phyloP scores from a whole-genome alignment of 75 land plant genomes.

The Sequoia sempervirens region DNA sequence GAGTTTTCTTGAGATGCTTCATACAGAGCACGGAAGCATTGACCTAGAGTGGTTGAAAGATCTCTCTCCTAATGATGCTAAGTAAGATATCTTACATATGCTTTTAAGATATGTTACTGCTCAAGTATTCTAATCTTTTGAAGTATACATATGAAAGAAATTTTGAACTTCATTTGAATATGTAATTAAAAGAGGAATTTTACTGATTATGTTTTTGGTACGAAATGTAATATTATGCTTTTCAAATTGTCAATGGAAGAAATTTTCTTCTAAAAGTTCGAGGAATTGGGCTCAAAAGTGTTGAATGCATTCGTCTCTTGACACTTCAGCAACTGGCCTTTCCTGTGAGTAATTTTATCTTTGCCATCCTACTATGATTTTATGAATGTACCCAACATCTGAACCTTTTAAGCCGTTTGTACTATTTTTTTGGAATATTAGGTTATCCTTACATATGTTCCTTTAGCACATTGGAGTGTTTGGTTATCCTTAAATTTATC shows the following conservation, averaged over 20 bases:
- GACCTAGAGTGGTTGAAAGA: conserved; percentile 90
- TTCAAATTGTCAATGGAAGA: conserved; percentile 30
- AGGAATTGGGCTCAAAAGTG: conserved; percentile 85
- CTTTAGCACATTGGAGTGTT: conserved; percentile 1
- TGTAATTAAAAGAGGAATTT: neutral
- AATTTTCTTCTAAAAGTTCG: conserved; percentile 70
- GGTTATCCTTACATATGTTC: neutral
- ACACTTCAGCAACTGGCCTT: conserved; percentile 84
- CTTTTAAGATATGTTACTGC: neutral
- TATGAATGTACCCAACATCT: neutral
- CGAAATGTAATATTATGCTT: conserved; percentile 3
- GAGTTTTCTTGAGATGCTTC: conserved; percentile 72
- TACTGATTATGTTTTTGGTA: conserved; percentile 5
- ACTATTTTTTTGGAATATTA: neutral
- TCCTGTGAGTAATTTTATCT: conserved; percentile 52
- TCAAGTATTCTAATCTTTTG: neutral
- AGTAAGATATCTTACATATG: conserved; percentile 41
- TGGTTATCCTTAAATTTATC: neutral
- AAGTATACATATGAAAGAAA: neutral
- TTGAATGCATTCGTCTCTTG: conserved; percentile 82
- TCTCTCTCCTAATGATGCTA: conserved; percentile 68
- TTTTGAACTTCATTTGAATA: neutral
- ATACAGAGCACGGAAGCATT: conserved; percentile 67
- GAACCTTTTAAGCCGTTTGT: neutral
- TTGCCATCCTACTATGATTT: neutral